phyloP scores from a whole-genome alignment of 1,284 basidiomycete genomes.

The Ganoderma lucidum region DNA sequence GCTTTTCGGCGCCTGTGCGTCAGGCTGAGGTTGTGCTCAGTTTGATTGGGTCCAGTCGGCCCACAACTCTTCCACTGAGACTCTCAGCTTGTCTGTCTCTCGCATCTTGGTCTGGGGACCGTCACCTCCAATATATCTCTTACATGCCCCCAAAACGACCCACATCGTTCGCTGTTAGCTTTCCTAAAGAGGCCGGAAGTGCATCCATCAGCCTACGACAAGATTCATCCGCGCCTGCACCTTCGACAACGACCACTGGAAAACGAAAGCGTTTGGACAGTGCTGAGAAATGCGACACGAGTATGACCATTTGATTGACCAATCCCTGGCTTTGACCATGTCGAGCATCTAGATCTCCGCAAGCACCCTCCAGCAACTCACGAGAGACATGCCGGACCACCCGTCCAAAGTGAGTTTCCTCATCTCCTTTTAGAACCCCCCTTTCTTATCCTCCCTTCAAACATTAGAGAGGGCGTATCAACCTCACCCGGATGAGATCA shows the following conservation, averaged over 20 bases:
- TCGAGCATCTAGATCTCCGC: too few relatives aligned
- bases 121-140: not conserved
- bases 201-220: not conserved
- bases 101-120: not conserved
- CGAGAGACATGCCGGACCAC: not conserved
- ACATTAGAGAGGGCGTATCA: not conserved
- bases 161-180: not conserved
- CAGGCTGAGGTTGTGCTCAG: too few relatives aligned
- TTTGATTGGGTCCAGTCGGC: too few relatives aligned
- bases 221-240: not conserved
- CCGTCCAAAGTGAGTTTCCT: slow-evolving; percentile 3
- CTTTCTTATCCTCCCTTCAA: not conserved
- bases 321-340: not conserved
- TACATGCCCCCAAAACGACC: not conserved
- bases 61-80: too few relatives aligned
- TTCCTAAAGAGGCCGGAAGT: not conserved
- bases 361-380: too few relatives aligned
- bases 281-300: not conserved
- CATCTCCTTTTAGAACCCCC: not conserved
- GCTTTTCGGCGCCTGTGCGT: too few relatives aligned
- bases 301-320: not conserved
- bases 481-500: not conserved
- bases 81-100: not conserved
- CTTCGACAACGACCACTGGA: not conserved
- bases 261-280: not conserved